Evolutionary conservation across 768 basidiomycete species (phyloP), one percentile per base, ranked within the genome.

Genomic region (Tricholoma furcatifolium): DNA sequence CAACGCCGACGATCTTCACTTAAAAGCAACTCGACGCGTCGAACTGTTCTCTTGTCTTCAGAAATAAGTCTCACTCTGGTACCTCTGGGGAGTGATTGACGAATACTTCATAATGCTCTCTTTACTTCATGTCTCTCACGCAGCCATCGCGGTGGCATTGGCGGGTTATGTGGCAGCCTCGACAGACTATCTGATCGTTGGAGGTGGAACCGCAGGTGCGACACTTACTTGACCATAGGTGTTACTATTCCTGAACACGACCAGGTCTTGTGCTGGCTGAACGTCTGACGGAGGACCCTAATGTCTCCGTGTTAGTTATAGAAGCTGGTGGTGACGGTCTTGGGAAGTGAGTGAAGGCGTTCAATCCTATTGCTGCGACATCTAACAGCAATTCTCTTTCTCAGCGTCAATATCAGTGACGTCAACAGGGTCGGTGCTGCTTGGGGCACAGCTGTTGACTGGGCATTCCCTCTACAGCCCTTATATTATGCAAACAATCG

Each of bases 151-250:
- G 6, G 23, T 38, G 24, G 47, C 47, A 11, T 40, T 48, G 38
- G 47, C 40, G 15, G 20, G 47, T 18, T 40, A 39, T 24, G 36
- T 36, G 4, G 20, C 20, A 6, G 35, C 47, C 10, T 4, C 47
- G 6, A 35, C 47, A n/a, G 47, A 47, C 34, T 47, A 47, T 21
- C 47, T 47, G 6, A 43, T 43, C 12, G 42, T 43, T 23, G 42
- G 42, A 43, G 42, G 42, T 43, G 42, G 42, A 43, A 47, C 47
- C n/a, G 47, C 47, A 21, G 47, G 47, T 47, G 12, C 36, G 47
- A 41, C 5, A 10, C 2, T 11, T 10, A 41, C 17, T 18, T 41
- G n/a, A 21, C 40, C 20, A 20, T 17, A 2, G 9, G 9, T 5
- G 20, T 41, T 15, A 15, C 9, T 6, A 4, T 41, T 41, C 18